Base-by-base conservation (phyloP, 2,329 filamentous ascomycete genomes). In the Alternaria metachromatica region DNA sequence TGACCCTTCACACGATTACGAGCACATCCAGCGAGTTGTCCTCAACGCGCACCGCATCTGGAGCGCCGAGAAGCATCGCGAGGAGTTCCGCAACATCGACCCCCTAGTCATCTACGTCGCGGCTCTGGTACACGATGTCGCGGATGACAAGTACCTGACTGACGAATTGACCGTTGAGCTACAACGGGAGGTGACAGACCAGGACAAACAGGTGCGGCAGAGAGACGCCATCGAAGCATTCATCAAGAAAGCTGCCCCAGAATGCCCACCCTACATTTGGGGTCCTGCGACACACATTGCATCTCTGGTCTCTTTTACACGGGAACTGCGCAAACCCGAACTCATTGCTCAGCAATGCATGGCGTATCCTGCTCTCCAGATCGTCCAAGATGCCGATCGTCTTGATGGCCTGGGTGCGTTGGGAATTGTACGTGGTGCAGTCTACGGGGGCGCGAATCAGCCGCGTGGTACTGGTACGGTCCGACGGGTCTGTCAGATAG, bases 371-470 rank as follows among this genome's bases (percentile, higher is more conserved):
- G 92, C 95, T 78, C 82, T 95, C 41, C 92, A 88, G 0, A 87
- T 96, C 48, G 93, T 97, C 23, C 94, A 97, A 81, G 94, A 97
- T 80, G 93, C 94, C 3, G 94, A 97, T 81, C 86, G 94, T 12
- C 83, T 97, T 20, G 94, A 97, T 80, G 91, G 92, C 4, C 88
- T 97, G 33, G 94, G 94, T 1, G 93, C 88, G 4, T 84, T 94
- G 50, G 87, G 46, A 0, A 13, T 58, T 13, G n/a, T 51, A n/a
- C 56, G 56, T 15, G 26, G 20, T 7, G 26, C 26, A 25, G 45
- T 41, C 9, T 49, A 58, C 26, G 20, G 44, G 11, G 30, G 15
- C 2, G 45, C 15, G 3, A 13, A 18, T 41, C 20, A 88, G 86
- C 78, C 80, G 79, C 33, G 74, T 76, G 5, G 82, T 83, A 23